Percentiles rank a stretch among this genome's conserved stretches.
Evolutionary conservation across 2,329 filamentous ascomycete species (phyloP).

Genomic region (Leptographium lundbergii): DNA sequence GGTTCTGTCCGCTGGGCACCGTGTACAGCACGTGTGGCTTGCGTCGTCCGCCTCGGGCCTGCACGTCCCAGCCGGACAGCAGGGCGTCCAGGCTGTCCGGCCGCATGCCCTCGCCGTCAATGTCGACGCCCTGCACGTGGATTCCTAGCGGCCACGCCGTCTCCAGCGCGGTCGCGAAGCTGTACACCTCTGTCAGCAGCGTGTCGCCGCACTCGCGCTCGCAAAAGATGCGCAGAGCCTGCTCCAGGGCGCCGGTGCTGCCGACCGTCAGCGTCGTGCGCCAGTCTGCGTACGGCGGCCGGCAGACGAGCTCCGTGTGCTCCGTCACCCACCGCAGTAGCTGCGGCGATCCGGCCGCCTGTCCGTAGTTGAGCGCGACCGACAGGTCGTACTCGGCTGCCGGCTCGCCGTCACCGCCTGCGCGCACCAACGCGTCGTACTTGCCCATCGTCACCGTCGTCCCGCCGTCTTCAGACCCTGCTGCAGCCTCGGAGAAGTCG

Average conservation of each 20-base stretch:
- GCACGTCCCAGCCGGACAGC: conserved; percentile 35
- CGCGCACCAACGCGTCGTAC: conserved; percentile 48
- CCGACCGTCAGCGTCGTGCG: conserved; percentile 70
- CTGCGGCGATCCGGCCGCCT: conserved; percentile 75
- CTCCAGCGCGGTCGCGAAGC: conserved; percentile 62
- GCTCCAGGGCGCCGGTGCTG: conserved; percentile 76
- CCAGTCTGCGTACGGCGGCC: conserved; percentile 87
- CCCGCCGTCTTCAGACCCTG: conserved; percentile 37
- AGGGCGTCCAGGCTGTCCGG: conserved; percentile 39
- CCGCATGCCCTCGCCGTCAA: conserved; percentile 41
- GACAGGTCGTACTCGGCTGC: conserved; percentile 55
- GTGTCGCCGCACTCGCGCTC: conserved; percentile 57
- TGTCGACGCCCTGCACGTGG: conserved; percentile 33
- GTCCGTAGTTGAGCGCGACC: conserved; percentile 86
- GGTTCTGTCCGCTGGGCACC: conserved; percentile 73
- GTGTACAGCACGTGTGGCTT: conserved; percentile 47
- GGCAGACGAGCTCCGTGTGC: conserved; percentile 83
- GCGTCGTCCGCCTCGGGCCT: conserved; percentile 25
- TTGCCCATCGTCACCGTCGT: conserved; percentile 59
- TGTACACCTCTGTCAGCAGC: conserved; percentile 80
- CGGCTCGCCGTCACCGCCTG: conserved; percentile 24
- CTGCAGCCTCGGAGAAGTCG: conserved; percentile 58
- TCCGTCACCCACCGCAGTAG: conserved; percentile 85
- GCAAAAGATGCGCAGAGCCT: conserved; percentile 71
- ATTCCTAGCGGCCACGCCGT: conserved; percentile 42